Conservation (phyloP, 192 early-diverging fungal species). For the Coemansia sp. region DNA sequence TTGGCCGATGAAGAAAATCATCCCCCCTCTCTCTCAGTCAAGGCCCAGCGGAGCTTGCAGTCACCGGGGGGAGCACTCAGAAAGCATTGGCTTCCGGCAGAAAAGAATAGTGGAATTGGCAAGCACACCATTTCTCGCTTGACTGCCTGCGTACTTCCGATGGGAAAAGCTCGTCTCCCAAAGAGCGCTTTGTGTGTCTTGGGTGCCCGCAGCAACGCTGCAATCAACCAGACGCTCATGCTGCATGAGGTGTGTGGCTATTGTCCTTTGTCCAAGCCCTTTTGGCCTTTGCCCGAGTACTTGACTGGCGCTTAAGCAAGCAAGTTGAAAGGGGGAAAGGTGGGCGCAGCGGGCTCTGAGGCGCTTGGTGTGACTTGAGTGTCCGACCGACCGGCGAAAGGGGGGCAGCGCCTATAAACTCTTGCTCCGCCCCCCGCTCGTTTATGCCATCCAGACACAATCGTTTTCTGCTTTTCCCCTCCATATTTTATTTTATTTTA, state of each 20-base stretch:
- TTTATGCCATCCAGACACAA: constrained; percentile 7
- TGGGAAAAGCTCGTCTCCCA: neutral
- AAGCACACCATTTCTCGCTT: neutral
- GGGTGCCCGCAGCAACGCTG: constrained; percentile 4
- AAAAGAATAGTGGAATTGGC: neutral
- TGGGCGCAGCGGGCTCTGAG: neutral
- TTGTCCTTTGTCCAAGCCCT: constrained; percentile 17
- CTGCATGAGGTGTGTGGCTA: constrained; percentile 4
- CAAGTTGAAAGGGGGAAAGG: neutral
- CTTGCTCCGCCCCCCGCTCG: constrained; percentile 4
- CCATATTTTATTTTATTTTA: neutral
- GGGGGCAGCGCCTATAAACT: neutral
- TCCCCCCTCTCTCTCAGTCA: constrained; percentile 1
- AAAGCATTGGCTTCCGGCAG: neutral
- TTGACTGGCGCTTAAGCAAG: neutral
- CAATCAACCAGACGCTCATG: neutral
- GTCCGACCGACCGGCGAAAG: constrained; percentile 3
- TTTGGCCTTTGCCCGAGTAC: constrained; percentile 10
- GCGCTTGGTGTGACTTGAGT: constrained; percentile 10
- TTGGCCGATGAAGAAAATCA: neutral
- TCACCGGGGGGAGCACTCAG: neutral
- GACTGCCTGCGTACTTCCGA: neutral
- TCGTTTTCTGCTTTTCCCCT: constrained; percentile 20
- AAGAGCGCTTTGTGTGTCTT: constrained; percentile 7
- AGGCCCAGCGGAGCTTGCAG: neutral